phyloP scores from a whole-genome alignment of 2,329 filamentous ascomycete genomes.

The Trichoderma brevicompactum region DNA sequence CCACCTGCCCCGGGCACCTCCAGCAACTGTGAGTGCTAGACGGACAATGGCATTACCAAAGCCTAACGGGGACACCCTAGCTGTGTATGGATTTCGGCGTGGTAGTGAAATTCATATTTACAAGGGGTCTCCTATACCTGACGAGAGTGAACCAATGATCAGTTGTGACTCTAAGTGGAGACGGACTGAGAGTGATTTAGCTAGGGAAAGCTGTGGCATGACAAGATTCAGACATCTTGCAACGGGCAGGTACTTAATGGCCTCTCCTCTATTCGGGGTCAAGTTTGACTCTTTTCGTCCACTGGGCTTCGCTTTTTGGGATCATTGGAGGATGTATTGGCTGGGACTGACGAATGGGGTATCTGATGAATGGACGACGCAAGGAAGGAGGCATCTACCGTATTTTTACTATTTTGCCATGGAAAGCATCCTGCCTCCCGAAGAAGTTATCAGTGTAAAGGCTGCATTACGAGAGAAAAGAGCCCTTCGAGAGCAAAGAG shows the following conservation, averaged over 20 bases:
- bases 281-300: conserved; percentile 32
- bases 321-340: conserved; percentile 30
- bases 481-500: too few relatives aligned
- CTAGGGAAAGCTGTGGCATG: neutral
- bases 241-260: neutral
- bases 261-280: neutral
- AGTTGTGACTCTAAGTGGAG: neutral
- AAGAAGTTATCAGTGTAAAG: neutral
- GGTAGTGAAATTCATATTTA: neutral
- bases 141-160: neutral
- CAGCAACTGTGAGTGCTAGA: neutral
- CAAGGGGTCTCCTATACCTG: neutral
- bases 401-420: conserved; percentile 13
- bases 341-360: conserved; percentile 26
- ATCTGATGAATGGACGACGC: neutral
- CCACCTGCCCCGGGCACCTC: neutral
- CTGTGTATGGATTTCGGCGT: neutral
- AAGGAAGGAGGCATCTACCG: neutral
- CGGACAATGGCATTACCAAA: neutral
- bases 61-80: neutral
- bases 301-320: conserved; percentile 33
- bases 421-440: conserved; percentile 17
- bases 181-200: neutral
- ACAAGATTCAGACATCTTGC: neutral
- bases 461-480: neutral